Percentiles rank a stretch among this genome's conserved stretches.
These are phyloP conservation scores for Alternaria sp. DNA, from an alignment of 2,329 filamentous ascomycete genomes.

Conservation along the genomic window DNA sequence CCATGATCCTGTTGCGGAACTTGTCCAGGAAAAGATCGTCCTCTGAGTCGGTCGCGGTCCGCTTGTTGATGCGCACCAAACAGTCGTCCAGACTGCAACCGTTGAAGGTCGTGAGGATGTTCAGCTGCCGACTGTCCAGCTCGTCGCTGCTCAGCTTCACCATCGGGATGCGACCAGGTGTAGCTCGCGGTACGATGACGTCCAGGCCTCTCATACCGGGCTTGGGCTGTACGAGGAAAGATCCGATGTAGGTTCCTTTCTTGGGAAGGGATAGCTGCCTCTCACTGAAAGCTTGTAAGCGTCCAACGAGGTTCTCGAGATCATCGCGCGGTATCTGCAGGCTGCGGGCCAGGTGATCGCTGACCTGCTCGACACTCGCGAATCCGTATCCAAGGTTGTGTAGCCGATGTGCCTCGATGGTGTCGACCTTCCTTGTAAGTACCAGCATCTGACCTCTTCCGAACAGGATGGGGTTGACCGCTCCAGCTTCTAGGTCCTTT, in stretches of 20 bases:
- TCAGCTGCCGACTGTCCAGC: constrained; percentile 30
- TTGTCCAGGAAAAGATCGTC: constrained; percentile 37
- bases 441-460: constrained; percentile 83
- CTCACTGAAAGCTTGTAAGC: constrained; percentile 65
- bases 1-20: constrained; percentile 45
- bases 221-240: constrained; percentile 51
- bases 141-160: constrained; percentile 47
- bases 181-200: constrained; percentile 50
- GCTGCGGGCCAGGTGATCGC: constrained; percentile 69
- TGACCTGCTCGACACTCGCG: constrained; percentile 64
- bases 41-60: constrained; percentile 8
- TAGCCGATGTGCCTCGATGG: constrained; percentile 67
- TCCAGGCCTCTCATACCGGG: constrained; percentile 50
- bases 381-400: constrained; percentile 80
- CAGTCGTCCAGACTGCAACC: constrained; percentile 39
- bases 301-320: constrained; percentile 66
- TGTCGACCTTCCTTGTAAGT: constrained; percentile 69
- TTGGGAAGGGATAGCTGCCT: constrained; percentile 55
- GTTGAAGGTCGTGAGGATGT: constrained; percentile 32
- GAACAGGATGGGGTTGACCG: constrained; percentile 49
- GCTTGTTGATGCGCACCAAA: constrained; percentile 41
- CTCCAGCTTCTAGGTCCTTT: constrained; percentile 50
- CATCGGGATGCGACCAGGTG: constrained; percentile 54
- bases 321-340: constrained; percentile 74
- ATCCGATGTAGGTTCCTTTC: constrained; percentile 48